Evolutionary conservation across 2,329 filamentous ascomycete genomes (phyloP).

Genomic region (Exophiala bonariae): DNA sequence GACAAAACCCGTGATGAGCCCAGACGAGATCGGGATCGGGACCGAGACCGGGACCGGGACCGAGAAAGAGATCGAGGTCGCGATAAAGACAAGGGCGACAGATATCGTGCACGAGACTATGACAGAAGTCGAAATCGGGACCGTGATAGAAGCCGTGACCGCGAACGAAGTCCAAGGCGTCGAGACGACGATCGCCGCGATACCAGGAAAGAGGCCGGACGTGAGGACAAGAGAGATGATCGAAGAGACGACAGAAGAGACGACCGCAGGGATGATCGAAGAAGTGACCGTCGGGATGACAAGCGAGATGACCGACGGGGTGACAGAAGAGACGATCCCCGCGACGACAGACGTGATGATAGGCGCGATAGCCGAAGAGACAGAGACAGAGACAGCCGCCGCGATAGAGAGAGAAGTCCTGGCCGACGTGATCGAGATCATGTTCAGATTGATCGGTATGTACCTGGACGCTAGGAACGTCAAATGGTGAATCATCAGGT

Average conservation of each 20-base stretch:
- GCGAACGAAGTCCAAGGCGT: slow-evolving; percentile 17
- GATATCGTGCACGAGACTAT: slow-evolving; percentile 24
- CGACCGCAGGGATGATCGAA: slow-evolving; percentile 11
- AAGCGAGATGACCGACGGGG: slow-evolving; percentile 11
- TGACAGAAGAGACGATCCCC: slow-evolving; percentile 9
- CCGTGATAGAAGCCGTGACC: slow-evolving; percentile 10
- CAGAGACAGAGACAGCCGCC: slow-evolving; percentile 9
- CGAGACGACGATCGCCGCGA: slow-evolving; percentile 18
- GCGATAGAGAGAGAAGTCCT: slow-evolving; percentile 17
- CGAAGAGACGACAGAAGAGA: slow-evolving; percentile 17
- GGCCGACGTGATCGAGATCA: slow-evolving; percentile 17
- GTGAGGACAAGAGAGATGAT: slow-evolving; percentile 4
- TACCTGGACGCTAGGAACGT: slow-evolving; percentile 20
- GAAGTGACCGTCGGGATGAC: slow-evolving; percentile 11
- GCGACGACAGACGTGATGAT: slow-evolving; percentile 18
- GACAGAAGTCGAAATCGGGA: slow-evolving; percentile 20
- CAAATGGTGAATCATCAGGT: not conserved
- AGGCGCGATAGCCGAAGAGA: slow-evolving; percentile 15
- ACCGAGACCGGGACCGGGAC: slow-evolving; percentile 14
- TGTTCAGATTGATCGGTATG: slow-evolving; percentile 27
- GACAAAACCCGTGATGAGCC: slow-evolving; percentile 20
- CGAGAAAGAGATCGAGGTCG: slow-evolving; percentile 27
- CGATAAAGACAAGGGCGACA: slow-evolving; percentile 26
- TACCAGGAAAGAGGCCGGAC: not conserved
- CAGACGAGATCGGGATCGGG: slow-evolving; percentile 12